These are phyloP conservation scores for Cytospora chrysosperma DNA, from an alignment of 2,329 filamentous ascomycete genomes.

Conservation along the genomic window DNA sequence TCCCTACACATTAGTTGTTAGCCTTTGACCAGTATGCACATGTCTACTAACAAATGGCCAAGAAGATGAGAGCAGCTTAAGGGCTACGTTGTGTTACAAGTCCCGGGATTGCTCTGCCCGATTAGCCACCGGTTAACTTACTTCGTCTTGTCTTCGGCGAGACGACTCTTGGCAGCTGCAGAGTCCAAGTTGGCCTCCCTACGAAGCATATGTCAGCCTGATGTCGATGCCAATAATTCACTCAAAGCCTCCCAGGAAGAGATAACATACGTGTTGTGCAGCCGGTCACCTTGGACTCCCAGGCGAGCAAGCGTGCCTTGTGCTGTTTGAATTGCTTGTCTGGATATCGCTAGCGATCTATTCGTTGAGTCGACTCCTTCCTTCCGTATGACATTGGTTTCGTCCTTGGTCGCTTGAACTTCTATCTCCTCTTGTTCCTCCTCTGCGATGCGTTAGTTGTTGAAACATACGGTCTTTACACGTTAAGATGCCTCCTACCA, in stretches of 20 bases:
- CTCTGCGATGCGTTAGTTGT: conserved; percentile 50
- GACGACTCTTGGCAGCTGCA: conserved; percentile 70
- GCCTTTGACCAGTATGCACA: not conserved
- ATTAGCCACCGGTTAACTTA: too few species aligned
- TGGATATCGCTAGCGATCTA: conserved; percentile 66
- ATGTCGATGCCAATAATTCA: not conserved
- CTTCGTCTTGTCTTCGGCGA: conserved; percentile 72
- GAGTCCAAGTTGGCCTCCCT: conserved; percentile 75
- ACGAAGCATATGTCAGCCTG: not conserved
- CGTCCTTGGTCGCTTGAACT: conserved; percentile 68
- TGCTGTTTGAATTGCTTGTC: conserved; percentile 69
- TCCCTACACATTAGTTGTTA: conserved; percentile 47
- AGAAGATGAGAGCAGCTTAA: not conserved
- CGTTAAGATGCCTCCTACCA: not conserved
- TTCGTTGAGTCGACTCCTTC: conserved; percentile 65
- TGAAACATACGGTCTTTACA: fast-evolving
- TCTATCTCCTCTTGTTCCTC: conserved; percentile 76
- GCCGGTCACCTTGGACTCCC: conserved; percentile 74
- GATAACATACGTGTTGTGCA: conserved; percentile 62
- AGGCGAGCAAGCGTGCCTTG: conserved; percentile 71
- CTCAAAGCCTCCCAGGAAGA: not conserved
- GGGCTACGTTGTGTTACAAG: not conserved
- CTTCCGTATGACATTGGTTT: conserved; percentile 75
- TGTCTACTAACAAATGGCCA: not conserved
- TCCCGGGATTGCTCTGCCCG: too few species aligned